Percentiles rank a stretch among this genome's conserved stretches.
Conservation (phyloP, 768 basidiomycete species). For the Suillus discolor region DNA sequence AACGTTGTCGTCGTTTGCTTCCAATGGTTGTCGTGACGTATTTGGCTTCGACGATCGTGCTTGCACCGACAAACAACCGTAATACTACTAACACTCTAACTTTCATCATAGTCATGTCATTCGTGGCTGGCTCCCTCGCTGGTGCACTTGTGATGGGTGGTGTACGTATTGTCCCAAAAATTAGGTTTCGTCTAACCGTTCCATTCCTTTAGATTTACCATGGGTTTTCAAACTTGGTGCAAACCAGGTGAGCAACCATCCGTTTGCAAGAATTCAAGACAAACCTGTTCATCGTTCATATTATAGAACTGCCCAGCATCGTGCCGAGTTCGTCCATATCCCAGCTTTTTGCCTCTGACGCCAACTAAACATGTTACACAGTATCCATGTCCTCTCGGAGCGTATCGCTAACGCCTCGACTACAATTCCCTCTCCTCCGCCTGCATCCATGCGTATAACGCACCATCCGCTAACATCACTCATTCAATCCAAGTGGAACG, state of each 20-base stretch:
- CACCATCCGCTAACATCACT: slow-evolving; percentile 48
- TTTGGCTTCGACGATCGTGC: background rate
- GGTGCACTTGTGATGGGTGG: slow-evolving; percentile 71
- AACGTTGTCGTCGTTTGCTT: background rate
- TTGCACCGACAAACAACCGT: too few relatives aligned
- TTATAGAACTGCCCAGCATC: slow-evolving; percentile 55
- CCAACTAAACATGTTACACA: slow-evolving; percentile 21
- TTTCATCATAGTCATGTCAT: slow-evolving; percentile 45
- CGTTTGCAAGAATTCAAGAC: slow-evolving; percentile 2
- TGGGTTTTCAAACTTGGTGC: slow-evolving; percentile 68
- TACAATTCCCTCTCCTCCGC: slow-evolving; percentile 49
- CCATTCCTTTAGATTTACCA: slow-evolving; percentile 56
- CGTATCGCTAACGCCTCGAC: slow-evolving; percentile 54
- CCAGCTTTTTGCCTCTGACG: background rate
- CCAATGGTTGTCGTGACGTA: background rate
- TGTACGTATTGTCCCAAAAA: slow-evolving; percentile 34
- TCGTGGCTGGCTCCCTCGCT: slow-evolving; percentile 66
- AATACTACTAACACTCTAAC: too few relatives aligned
- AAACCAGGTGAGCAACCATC: slow-evolving; percentile 46
- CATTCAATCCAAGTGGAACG: slow-evolving; percentile 61
- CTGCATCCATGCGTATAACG: slow-evolving; percentile 56
- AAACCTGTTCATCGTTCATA: background rate
- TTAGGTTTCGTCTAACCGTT: background rate
- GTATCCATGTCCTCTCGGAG: slow-evolving; percentile 50
- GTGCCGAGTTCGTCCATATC: slow-evolving; percentile 51